Base-by-base conservation (phyloP, 208 protist species). In the Herpetomonas tarakana region DNA sequence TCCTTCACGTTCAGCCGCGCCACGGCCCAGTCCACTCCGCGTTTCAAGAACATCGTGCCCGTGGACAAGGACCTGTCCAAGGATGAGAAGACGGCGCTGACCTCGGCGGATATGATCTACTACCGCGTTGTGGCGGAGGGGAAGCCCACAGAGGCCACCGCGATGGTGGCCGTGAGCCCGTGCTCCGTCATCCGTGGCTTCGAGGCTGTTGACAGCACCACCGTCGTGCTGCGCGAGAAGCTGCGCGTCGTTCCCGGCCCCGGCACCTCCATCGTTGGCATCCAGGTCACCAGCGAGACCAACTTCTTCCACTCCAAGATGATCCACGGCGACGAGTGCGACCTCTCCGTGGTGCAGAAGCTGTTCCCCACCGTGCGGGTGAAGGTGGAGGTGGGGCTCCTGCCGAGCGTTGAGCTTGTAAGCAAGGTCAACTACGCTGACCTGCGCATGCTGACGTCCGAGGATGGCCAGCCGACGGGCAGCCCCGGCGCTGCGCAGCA, bases 231-330 rank as follows among this genome's bases (percentile, higher is more conserved):
- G 22, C 72, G 71, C 21, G 90, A 96, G 74, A 64, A 74, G 14
- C 56, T 96, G 18, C 58, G 64, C 22, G 62, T 93, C 25, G 76
- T 79, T 21, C 71, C 86, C 19, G 85, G 85, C n/a, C 52, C 62
- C 2, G 74, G 74, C 57, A 66, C 74, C 21, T 70, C 67, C 9
- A 56, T 93, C 18, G 7, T 85, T 3, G 87, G 90, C 1, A 65
- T 96, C 61, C 90, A 93, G 71, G 50, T 85, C 28, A 77, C 59
- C 51, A 86, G 83, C 58, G 71, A 83, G 39, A 88, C 85, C 22
- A 96, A 96, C 68, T 71, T 79, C 46, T 93, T 93, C 63, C 90
- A 96, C 67, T 74, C 90, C 11, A 93, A 93, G 65, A 86, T 93
- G 82, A 49, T 75, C 16, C 76, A 88, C 50, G 90, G 83, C 25